Evolutionary conservation across 169 alveolate species (phyloP), one percentile per base, ranked within the genome.

Genomic region (Plasmodium gonderi): DNA sequence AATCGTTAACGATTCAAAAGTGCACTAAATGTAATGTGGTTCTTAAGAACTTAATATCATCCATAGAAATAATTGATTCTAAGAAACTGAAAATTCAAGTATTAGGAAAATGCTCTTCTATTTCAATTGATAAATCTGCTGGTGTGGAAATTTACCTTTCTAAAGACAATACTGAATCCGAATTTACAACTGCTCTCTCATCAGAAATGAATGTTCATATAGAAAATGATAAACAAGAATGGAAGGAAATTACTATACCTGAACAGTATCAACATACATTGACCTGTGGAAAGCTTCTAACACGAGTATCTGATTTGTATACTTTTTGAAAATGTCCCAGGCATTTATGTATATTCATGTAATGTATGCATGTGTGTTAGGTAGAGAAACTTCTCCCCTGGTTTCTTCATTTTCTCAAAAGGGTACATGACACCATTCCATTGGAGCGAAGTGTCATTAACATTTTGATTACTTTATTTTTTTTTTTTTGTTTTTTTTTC

Each of bases 271-370:
- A 95, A 60, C 97, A 95, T 81, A 60, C 68, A 11, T 49, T 95
- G 33, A 42, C 33, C 1, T 49, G 68, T 36, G 95, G 95, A 44
- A 94, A 93, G 40, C 77, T 83, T 17, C 51, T 31, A 1, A 93
- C 97, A 54, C 29, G 97, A 26, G 95, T 95, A n/a, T 95, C 97
- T 0, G 97, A 95, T 80, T 78, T 95, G 72, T 95, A 95, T 83
- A 91, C 91, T 3, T 81, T 82, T 89, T 95, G 77, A 72, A 7
- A 3, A 14, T n/a, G 3, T 60, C 42, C 5, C 8, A 0, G 23
- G 38, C 20, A 68, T n/a, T n/a, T n/a, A n/a, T n/a, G n/a, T n/a
- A n/a, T n/a, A n/a, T n/a, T n/a, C n/a, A n/a, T n/a, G n/a, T n/a
- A n/a, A n/a, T n/a, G n/a, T n/a, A n/a, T n/a, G n/a, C n/a, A n/a